Conservation (phyloP, 768 basidiomycete genomes). For the Hydnomerulius pinastri region DNA sequence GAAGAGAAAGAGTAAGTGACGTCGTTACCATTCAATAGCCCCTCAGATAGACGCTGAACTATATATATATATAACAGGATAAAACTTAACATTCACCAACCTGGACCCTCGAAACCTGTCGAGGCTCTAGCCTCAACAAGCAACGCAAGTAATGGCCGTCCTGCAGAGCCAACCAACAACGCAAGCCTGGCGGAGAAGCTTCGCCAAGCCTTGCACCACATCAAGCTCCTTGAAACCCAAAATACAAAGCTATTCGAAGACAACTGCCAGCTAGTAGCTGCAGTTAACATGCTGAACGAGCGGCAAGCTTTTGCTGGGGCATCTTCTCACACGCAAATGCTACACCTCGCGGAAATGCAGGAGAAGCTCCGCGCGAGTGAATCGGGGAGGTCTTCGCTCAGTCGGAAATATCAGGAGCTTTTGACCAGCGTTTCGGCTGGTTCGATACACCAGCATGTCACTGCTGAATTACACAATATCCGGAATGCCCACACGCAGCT, state of each 20-base stretch:
- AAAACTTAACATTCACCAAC: not conserved
- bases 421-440: constrained; percentile 13
- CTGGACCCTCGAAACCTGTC: not conserved
- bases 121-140: constrained; percentile 7
- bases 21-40: not conserved
- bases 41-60: not conserved
- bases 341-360: constrained; percentile 23
- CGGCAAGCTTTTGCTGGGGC: constrained; percentile 24
- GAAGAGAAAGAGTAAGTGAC: constrained; percentile 16
- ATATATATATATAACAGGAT: constrained; percentile 7
- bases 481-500: constrained; percentile 22
- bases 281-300: constrained; percentile 32
- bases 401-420: constrained; percentile 27
- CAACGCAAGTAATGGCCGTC: constrained; percentile 37
- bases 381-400: constrained; percentile 12
- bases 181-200: constrained; percentile 36
- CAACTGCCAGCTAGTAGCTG: constrained; percentile 34
- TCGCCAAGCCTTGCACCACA: constrained; percentile 27
- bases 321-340: constrained; percentile 16
- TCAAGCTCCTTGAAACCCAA: constrained; percentile 31
- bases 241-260: constrained; percentile 40
- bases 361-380: constrained; percentile 28
- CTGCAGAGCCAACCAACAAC: constrained; percentile 49
- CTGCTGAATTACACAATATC: constrained; percentile 17
- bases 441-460: constrained; percentile 17